A percentile compares a stretch with the other conserved stretches of the same genome.
phyloP scores from a whole-genome alignment of 495 filamentous ascomycete genomes.

The Xylaria intraflava region DNA sequence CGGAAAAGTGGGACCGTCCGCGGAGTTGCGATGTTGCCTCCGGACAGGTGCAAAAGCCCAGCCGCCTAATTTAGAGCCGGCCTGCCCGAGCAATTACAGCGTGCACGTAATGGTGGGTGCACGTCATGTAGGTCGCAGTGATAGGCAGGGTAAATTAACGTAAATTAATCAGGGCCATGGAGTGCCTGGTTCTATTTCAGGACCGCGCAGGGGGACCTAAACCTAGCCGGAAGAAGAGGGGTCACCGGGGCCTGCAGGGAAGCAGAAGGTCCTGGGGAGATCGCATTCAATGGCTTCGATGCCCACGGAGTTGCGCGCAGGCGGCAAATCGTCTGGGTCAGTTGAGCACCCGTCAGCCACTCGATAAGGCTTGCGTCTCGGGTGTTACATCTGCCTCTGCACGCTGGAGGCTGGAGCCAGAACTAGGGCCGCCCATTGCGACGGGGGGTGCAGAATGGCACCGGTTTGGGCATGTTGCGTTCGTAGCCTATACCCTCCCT shows the following conservation, averaged over 20 bases:
- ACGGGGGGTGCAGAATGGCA: background rate
- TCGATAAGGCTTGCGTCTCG: conserved; percentile 5
- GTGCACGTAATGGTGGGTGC: too few relatives aligned
- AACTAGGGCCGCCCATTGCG: conserved; percentile 2
- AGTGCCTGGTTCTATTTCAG: conserved; percentile 7
- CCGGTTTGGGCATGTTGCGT: background rate
- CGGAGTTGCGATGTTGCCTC: too few relatives aligned
- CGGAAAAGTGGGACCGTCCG: too few relatives aligned
- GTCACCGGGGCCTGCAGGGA: conserved; percentile 7
- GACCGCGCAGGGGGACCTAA: background rate
- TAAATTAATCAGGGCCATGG: background rate
- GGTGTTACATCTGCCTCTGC: conserved; percentile 2
- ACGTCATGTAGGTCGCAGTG: too few relatives aligned
- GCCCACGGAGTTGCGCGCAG: background rate
- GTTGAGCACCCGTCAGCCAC: conserved; percentile 9
- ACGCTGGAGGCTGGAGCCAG: background rate
- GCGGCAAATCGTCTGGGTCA: conserved; percentile 7
- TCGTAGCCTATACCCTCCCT: background rate
- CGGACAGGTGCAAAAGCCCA: too few relatives aligned
- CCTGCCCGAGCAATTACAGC: background rate
- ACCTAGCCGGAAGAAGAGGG: conserved; percentile 3
- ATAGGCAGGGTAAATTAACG: too few relatives aligned
- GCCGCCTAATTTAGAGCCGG: background rate
- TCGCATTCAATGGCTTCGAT: conserved; percentile 1
- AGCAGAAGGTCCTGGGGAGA: background rate